Base-by-base conservation (phyloP, 2,329 filamentous ascomycete species). In the Fusarium compactum region DNA sequence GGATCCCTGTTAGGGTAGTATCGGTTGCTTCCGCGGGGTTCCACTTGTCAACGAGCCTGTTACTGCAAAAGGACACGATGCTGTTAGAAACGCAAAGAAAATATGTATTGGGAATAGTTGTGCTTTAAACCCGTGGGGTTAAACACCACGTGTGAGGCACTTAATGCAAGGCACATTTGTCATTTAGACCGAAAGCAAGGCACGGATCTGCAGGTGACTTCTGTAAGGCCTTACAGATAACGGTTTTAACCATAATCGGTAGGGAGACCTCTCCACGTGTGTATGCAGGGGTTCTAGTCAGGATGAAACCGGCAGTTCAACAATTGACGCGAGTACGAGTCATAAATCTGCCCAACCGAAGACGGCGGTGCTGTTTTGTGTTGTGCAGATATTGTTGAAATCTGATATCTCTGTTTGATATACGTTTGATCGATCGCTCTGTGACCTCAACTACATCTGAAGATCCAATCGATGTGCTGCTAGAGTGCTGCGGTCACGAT, bases 291-390 rank as follows among this genome's bases (percentile, higher is more conserved):
- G 18, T 38, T n/a, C 18, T 52, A 18, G 30, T n/a, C 20, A 27
- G 32, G 18, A 41, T 29, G 50, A 52, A 52, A 52, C 50, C 50
- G 50, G 50, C 50, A 52, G 50, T 41, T 52, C 24, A 41, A 16
- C 10, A 38, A 11, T 14, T 52, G 32, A 16, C 10, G 34, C 25
- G 12, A 6, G 20, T 52, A 38, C 50, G 50, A 52, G 50, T 52
- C 50, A 52, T 52, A 38, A 27, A 27, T 16, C 16, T 15, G 25
- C 34, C 24, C 9, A 29, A n/a, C 24, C 24, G 10, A 51, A 38
- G 34, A 10, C 34, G 34, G 34, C 34, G n/a, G 34, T 38, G 34
- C 18, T 38, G 34, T 38, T n/a, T 38, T 38, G 10, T n/a, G 34
- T 27, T 25, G 24, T 52, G 41, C 41, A 24, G 34, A 38, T 38